These are phyloP conservation scores for Epichloe brachyelytri DNA, from an alignment of 2,329 filamentous ascomycete species.

Conservation along the genomic window DNA sequence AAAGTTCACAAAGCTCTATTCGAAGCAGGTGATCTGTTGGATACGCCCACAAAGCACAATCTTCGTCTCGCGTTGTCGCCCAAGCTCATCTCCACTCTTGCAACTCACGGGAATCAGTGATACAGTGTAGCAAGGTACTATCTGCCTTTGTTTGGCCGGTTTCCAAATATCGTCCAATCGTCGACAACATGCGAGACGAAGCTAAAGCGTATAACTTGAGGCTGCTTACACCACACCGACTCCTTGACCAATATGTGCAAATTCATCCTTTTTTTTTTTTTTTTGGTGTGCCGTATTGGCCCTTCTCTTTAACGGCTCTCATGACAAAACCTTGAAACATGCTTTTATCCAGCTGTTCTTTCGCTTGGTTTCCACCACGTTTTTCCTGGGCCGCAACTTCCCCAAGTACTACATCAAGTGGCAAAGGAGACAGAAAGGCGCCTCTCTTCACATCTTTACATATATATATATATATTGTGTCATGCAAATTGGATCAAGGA, in stretches of 20 bases:
- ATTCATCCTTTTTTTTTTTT: background rate
- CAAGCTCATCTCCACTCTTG: background rate
- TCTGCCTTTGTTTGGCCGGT: background rate
- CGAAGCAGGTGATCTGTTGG: conserved; percentile 32
- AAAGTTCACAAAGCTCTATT: conserved; percentile 43
- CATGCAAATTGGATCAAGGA: conserved; percentile 7
- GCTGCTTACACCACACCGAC: no score
- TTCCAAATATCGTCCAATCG: background rate
- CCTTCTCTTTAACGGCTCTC: conserved; percentile 1
- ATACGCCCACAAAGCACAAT: background rate
- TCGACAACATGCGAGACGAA: background rate
- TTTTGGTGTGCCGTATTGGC: background rate
- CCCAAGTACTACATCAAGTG: background rate
- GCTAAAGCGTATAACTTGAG: background rate
- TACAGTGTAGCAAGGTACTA: background rate
- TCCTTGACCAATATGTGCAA: background rate
- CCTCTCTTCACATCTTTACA: background rate
- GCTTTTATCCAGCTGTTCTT: background rate
- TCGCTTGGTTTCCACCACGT: background rate
- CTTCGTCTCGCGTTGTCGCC: background rate
- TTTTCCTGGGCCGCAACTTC: background rate
- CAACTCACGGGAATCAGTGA: background rate
- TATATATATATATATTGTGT: conserved; percentile 2
- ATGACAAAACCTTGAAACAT: conserved; percentile 5
- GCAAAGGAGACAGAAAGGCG: background rate